Conservation (phyloP, 2,329 filamentous ascomycete genomes). For the Trichoderma hamatum region DNA sequence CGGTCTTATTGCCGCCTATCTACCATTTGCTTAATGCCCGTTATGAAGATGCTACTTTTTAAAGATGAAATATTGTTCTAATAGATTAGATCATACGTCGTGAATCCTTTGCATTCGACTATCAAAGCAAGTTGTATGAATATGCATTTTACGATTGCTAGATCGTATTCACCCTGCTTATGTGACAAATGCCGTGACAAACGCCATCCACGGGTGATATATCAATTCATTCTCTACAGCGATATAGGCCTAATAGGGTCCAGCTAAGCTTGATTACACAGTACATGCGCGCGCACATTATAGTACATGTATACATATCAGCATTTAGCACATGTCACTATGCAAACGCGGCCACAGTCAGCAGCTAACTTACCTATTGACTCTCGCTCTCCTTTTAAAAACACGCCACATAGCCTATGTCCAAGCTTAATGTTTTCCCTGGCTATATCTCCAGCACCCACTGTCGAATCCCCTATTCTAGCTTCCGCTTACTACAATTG, state of each 20-base stretch:
- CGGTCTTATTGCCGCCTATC: conserved; percentile 37
- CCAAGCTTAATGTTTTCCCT: too few species aligned
- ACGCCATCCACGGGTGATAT: too few species aligned
- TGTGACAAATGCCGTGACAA: neutral
- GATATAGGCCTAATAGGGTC: neutral
- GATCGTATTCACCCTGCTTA: neutral
- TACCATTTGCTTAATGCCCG: conserved; percentile 28
- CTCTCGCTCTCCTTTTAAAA: neutral
- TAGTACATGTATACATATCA: neutral
- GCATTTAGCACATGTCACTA: neutral
- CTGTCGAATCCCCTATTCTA: neutral
- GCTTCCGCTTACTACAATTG: neutral
- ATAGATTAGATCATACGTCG: neutral
- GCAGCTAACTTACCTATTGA: neutral
- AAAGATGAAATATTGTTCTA: neutral
- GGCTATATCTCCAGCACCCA: neutral
- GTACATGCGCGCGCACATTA: too few species aligned
- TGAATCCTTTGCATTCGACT: neutral
- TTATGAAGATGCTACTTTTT: neutral
- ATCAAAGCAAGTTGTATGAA: neutral
- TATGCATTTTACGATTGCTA: neutral
- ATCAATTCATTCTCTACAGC: neutral
- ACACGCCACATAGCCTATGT: too few species aligned
- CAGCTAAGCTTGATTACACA: neutral
- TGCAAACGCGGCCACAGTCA: neutral